These are phyloP conservation scores for Lipomyces oligophaga DNA, from an alignment of 805 yeast genomes.

Conservation along the genomic window DNA sequence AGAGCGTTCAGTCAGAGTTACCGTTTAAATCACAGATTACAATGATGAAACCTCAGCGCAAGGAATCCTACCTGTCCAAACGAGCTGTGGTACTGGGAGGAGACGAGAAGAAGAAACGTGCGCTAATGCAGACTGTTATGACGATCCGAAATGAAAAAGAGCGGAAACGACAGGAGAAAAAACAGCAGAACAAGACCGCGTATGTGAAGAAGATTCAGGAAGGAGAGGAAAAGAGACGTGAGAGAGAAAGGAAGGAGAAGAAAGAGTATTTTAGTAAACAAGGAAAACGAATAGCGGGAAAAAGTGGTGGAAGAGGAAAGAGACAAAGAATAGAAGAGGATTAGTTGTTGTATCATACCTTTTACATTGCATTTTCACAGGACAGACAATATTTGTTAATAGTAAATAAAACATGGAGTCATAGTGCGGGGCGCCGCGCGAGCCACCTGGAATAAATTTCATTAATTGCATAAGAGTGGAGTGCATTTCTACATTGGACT, in stretches of 20 bases:
- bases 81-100: conserved; percentile 92
- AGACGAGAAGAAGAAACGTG: conserved; percentile 69
- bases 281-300: conserved; percentile 32
- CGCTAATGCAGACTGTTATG: conserved; percentile 78
- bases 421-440: too few relatives aligned
- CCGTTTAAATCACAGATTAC: conserved; percentile 93
- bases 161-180: conserved; percentile 66
- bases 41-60: conserved; percentile 67
- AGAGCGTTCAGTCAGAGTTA: conserved; percentile 63
- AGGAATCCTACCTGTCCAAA: conserved; percentile 75
- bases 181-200: conserved; percentile 69
- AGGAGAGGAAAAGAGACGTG: conserved; percentile 61
- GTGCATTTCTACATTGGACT: too few relatives aligned
- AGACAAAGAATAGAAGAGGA: conserved; percentile 32
- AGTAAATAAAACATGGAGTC: too few relatives aligned
- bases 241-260: conserved; percentile 78
- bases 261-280: conserved; percentile 69
- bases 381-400: too few relatives aligned
- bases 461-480: too few relatives aligned
- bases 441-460: too few relatives aligned
- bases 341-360: too few relatives aligned
- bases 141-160: conserved; percentile 86
- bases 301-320: conserved; percentile 33
- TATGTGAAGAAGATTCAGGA: conserved; percentile 73
- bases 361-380: too few relatives aligned